Percentiles rank a stretch among this genome's conserved stretches.
Conservation (phyloP, 1,284 basidiomycete species). For the Wallemia ichthyophaga region DNA sequence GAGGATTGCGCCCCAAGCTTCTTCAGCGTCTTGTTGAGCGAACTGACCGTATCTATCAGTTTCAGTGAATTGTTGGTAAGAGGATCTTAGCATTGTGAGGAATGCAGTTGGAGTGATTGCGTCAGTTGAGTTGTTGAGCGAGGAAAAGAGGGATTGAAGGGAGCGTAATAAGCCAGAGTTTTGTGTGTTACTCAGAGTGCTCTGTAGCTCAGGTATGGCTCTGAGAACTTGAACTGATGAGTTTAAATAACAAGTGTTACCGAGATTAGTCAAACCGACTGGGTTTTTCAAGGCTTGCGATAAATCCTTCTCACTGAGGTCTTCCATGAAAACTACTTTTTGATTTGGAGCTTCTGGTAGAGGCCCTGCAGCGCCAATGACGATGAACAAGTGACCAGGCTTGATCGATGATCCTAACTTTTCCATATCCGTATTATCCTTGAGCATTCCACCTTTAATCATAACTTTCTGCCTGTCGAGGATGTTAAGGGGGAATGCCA, state of each 20-base stretch:
- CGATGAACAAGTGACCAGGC: constrained; percentile 48
- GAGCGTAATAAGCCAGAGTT: not conserved
- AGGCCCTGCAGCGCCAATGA: constrained; percentile 72
- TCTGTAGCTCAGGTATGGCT: constrained; percentile 58
- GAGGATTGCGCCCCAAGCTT: constrained; percentile 68
- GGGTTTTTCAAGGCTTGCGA: constrained; percentile 5
- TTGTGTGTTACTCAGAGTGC: constrained; percentile 22
- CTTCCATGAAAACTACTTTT: constrained; percentile 51
- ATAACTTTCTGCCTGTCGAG: constrained; percentile 80
- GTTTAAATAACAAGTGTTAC: constrained; percentile 91
- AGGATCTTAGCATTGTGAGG: constrained; percentile 21
- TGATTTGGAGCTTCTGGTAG: constrained; percentile 59
- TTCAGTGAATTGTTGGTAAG: not conserved
- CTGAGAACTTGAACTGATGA: constrained; percentile 74
- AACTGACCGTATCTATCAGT: constrained; percentile 22
- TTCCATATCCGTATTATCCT: constrained; percentile 61
- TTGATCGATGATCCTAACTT: constrained; percentile 31
- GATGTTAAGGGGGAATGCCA: constrained; percentile 2
- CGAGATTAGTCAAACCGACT: constrained; percentile 21
- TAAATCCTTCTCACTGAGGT: constrained; percentile 18
- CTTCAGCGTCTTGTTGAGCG: constrained; percentile 53
- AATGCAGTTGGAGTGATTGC: not conserved
- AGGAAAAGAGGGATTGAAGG: not conserved
- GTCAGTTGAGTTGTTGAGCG: constrained; percentile 1
- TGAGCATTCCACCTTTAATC: constrained; percentile 76